A percentile compares a stretch with the other conserved stretches of the same genome.
These are phyloP conservation scores for Pythium grandisporangium DNA, from an alignment of 352 stramenopile genomes.

Conservation along the genomic window DNA sequence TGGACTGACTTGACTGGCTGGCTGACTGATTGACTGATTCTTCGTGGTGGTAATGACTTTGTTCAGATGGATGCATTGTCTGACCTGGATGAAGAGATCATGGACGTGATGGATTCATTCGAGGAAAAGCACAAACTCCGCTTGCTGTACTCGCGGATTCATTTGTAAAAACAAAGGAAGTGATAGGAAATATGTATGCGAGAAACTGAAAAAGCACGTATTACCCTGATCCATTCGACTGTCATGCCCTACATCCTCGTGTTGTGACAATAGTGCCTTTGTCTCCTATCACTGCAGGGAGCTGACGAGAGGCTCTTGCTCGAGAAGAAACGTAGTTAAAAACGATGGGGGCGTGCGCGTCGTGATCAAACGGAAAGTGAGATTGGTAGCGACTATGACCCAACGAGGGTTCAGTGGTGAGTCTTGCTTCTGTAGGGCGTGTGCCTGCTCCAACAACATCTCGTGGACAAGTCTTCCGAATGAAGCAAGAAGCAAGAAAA, in stretches of 20 bases:
- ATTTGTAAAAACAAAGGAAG: constrained; percentile 24
- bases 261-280: neutral
- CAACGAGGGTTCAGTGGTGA: constrained; percentile 14
- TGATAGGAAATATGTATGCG: too few relatives aligned
- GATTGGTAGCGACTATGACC: constrained; percentile 33
- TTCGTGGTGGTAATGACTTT: too few relatives aligned
- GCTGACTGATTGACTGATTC: too few relatives aligned
- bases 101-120: constrained; percentile 44
- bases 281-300: constrained; percentile 14
- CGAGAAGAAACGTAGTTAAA: constrained; percentile 61
- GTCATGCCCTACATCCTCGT: too few relatives aligned
- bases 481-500: too few relatives aligned
- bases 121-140: constrained; percentile 49
- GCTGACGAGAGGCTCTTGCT: constrained; percentile 41
- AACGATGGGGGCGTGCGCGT: constrained; percentile 46
- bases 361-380: constrained; percentile 54
- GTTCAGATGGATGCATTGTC: constrained; percentile 40
- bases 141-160: constrained; percentile 51
- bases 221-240: too few relatives aligned
- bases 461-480: constrained; percentile 41
- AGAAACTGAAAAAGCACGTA: too few relatives aligned
- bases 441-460: constrained; percentile 27
- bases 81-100: constrained; percentile 36
- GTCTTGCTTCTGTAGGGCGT: constrained; percentile 14
- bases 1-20: too few relatives aligned